Evolutionary conservation across 2,329 filamentous ascomycete genomes (phyloP).

Genomic region (Dactylellina haptotyla): DNA sequence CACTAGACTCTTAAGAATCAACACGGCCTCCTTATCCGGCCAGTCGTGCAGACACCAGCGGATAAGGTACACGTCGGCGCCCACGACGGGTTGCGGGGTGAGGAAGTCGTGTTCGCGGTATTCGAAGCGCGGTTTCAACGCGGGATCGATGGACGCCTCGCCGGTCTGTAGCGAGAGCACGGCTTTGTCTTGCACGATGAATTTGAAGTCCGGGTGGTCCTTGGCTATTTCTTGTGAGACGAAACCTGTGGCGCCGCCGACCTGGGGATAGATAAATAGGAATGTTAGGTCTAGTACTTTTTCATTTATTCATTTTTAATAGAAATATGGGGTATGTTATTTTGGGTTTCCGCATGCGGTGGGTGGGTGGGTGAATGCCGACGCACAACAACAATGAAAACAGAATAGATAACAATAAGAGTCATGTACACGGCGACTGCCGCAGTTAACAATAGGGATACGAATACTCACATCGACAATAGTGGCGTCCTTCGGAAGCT

Average conservation of each 20-base stretch:
- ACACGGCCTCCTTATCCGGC: constrained; percentile 55
- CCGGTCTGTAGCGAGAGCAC: constrained; percentile 19
- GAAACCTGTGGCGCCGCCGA: constrained; percentile 69
- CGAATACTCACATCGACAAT: constrained; percentile 66
- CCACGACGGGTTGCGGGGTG: constrained; percentile 56
- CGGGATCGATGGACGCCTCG: constrained; percentile 15
- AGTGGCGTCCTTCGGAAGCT: constrained; percentile 63
- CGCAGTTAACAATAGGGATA: too few relatives aligned
- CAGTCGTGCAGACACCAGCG: constrained; percentile 58
- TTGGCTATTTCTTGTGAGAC: constrained; percentile 67
- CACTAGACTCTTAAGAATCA: constrained; percentile 55
- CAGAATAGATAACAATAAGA: too few relatives aligned
- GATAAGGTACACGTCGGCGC: constrained; percentile 57
- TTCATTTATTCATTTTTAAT: too few relatives aligned
- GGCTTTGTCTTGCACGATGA: constrained; percentile 67
- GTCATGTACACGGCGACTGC: too few relatives aligned
- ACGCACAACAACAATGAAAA: too few relatives aligned
- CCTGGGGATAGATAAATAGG: background rate
- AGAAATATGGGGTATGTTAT: too few relatives aligned
- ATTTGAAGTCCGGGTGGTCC: constrained; percentile 66
- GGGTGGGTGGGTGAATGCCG: too few relatives aligned
- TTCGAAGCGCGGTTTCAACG: constrained; percentile 21
- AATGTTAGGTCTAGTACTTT: too few relatives aligned
- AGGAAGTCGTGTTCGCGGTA: constrained; percentile 57
- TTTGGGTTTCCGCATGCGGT: too few relatives aligned